phyloP scores from a whole-genome alignment of 768 basidiomycete species.

The Symmetrospora coprosmae region DNA sequence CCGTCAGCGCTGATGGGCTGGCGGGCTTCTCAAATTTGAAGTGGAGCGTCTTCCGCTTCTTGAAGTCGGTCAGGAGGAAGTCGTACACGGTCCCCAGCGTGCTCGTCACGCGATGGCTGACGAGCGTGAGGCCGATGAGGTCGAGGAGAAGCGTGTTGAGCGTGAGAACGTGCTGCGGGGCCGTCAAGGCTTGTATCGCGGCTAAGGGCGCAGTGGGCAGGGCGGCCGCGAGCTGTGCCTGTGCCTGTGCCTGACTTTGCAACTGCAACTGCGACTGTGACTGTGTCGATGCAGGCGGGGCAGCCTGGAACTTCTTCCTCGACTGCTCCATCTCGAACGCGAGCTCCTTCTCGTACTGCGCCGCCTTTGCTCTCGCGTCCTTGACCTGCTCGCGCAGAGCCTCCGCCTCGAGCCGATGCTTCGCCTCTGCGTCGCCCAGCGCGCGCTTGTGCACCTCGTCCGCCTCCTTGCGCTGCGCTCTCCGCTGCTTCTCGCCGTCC shows the following conservation, averaged over 20 bases:
- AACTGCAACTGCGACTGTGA: neutral
- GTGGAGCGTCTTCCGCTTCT: conserved; percentile 1
- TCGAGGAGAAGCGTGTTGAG: neutral
- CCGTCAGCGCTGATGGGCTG: neutral
- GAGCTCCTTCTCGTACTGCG: conserved; percentile 1
- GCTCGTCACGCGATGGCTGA: neutral
- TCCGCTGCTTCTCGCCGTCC: neutral
- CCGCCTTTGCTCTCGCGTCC: neutral
- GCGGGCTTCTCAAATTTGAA: conserved; percentile 5
- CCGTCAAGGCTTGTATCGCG: neutral
- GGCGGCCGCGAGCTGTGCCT: neutral
- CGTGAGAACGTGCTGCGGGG: neutral
- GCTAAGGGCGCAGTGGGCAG: neutral
- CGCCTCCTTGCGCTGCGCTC: neutral
- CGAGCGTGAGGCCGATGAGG: neutral
- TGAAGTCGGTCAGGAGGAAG: conserved; percentile 11
- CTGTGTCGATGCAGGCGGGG: too few species aligned
- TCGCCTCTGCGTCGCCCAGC: neutral
- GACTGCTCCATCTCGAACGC: conserved; percentile 7
- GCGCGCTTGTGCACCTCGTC: neutral
- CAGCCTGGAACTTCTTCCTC: too few species aligned
- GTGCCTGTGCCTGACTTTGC: neutral
- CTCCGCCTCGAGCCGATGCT: neutral
- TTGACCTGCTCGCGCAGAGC: neutral
- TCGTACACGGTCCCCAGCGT: neutral